Conservation (phyloP, 805 yeast genomes). For the Candida michaelii region DNA sequence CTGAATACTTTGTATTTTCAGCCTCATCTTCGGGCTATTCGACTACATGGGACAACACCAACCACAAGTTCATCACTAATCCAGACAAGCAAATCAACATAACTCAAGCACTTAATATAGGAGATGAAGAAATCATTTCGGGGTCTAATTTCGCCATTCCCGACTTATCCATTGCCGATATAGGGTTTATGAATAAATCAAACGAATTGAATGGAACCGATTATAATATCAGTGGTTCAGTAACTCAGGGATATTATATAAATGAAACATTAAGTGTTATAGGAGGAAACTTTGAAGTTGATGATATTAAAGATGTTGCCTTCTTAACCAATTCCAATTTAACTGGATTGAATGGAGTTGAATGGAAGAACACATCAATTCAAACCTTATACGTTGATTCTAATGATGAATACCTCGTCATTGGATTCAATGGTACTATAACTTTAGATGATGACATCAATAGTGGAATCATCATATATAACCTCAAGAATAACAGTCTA, state of each 20-base stretch:
- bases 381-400: conserved; percentile 38
- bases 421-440: conserved; percentile 47
- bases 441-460: conserved; percentile 17
- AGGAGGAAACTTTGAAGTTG: conserved; percentile 54
- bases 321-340: conserved; percentile 24
- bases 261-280: conserved; percentile 53
- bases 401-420: conserved; percentile 33
- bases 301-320: conserved; percentile 25
- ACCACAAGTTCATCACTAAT: conserved; percentile 33
- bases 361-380: conserved; percentile 29
- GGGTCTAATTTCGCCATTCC: conserved; percentile 36
- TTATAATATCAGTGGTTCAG: conserved; percentile 9
- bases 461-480: conserved; percentile 55
- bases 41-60: conserved; percentile 43
- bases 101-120: conserved; percentile 24
- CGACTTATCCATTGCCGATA: conserved; percentile 28
- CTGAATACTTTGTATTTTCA: conserved; percentile 43
- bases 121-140: conserved; percentile 31
- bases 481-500: conserved; percentile 42
- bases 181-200: conserved; percentile 23
- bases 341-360: conserved; percentile 20
- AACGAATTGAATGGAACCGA: conserved; percentile 19
- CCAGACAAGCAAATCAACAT: conserved; percentile 27
- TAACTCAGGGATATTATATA: conserved; percentile 39
- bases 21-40: conserved; percentile 23